A percentile compares a stretch with the other conserved stretches of the same genome.
These are phyloP conservation scores for Pilasporangium apinafurcum DNA, from an alignment of 352 stramenopile species.

Conservation along the genomic window DNA sequence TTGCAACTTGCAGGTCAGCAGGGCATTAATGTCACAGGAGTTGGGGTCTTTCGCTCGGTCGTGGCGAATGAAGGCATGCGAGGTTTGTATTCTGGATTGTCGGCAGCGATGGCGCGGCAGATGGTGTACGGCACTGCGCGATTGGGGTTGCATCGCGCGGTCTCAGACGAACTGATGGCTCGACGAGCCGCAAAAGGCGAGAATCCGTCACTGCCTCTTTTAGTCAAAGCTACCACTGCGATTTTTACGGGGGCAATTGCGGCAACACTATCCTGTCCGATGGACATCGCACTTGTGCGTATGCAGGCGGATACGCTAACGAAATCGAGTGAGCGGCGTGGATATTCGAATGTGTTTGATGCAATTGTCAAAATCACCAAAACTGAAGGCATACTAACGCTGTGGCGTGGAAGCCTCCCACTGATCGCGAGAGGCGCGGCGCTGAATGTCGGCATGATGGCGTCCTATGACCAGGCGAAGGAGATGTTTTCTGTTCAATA, in stretches of 20 bases:
- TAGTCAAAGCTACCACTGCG: constrained; percentile 61
- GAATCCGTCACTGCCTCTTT: constrained; percentile 54
- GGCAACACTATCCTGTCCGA: constrained; percentile 95
- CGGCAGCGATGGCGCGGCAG: constrained; percentile 70
- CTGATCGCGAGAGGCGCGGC: constrained; percentile 94
- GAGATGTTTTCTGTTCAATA: constrained; percentile 72
- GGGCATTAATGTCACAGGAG: constrained; percentile 55
- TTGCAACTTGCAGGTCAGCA: constrained; percentile 81
- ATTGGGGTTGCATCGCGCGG: constrained; percentile 75
- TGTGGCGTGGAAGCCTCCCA: constrained; percentile 88
- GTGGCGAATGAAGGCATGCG: constrained; percentile 68
- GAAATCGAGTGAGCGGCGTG: constrained; percentile 82
- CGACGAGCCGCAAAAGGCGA: constrained; percentile 55
- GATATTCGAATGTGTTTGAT: constrained; percentile 99
- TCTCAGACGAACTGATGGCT: constrained; percentile 71
- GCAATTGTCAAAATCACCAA: constrained; percentile 86
- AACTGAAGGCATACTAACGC: constrained; percentile 82
- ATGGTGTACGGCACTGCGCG: constrained; percentile 83
- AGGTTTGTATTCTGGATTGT: constrained; percentile 79
- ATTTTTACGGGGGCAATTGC: constrained; percentile 81
- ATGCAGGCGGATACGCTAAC: constrained; percentile 97
- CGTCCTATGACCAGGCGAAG: constrained; percentile 98
- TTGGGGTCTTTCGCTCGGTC: constrained; percentile 68
- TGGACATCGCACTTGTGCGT: constrained; percentile 97
- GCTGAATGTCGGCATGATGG: constrained; percentile 99